phyloP scores from a whole-genome alignment of 768 basidiomycete species.

The Lepiota brunneoincarnata region DNA sequence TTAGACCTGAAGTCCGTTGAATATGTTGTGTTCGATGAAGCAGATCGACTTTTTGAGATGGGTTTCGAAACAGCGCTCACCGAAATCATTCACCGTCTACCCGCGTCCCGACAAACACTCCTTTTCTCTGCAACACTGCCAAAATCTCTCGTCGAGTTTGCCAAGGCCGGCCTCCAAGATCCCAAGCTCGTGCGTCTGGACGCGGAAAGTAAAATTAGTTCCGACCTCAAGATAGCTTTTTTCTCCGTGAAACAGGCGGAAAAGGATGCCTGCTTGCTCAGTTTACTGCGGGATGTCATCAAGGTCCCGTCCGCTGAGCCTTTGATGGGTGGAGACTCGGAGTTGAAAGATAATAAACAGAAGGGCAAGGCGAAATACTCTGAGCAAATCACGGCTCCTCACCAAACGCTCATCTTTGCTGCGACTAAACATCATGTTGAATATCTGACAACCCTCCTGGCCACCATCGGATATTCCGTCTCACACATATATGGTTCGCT shows the following conservation, averaged over 20 bases:
- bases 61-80: slow-evolving; percentile 91
- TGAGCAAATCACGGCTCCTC: slow-evolving; percentile 58
- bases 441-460: slow-evolving; percentile 78
- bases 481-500: slow-evolving; percentile 96
- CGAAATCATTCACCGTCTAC: slow-evolving; percentile 89
- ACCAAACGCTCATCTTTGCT: slow-evolving; percentile 92
- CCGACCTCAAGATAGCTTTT: slow-evolving; percentile 92
- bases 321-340: slow-evolving; percentile 25
- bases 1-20: slow-evolving; percentile 84
- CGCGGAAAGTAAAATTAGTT: slow-evolving; percentile 92
- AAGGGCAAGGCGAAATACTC: slow-evolving; percentile 52
- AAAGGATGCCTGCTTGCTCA: slow-evolving; percentile 88
- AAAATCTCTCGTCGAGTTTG: slow-evolving; percentile 94
- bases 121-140: slow-evolving; percentile 97
- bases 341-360: slow-evolving; percentile 32
- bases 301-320: slow-evolving; percentile 61
- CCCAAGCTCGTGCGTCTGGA: slow-evolving; percentile 97
- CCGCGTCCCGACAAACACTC: slow-evolving; percentile 83
- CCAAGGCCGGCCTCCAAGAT: slow-evolving; percentile 92
- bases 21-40: slow-evolving; percentile 96
- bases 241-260: slow-evolving; percentile 89
- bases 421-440: slow-evolving; percentile 99
- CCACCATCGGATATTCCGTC: slow-evolving; percentile 79
- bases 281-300: slow-evolving; percentile 85
- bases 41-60: slow-evolving; percentile 97